These are phyloP conservation scores for Solanum chiquidenum DNA, from an alignment of 257 asterid genomes.

Conservation along the genomic window DNA sequence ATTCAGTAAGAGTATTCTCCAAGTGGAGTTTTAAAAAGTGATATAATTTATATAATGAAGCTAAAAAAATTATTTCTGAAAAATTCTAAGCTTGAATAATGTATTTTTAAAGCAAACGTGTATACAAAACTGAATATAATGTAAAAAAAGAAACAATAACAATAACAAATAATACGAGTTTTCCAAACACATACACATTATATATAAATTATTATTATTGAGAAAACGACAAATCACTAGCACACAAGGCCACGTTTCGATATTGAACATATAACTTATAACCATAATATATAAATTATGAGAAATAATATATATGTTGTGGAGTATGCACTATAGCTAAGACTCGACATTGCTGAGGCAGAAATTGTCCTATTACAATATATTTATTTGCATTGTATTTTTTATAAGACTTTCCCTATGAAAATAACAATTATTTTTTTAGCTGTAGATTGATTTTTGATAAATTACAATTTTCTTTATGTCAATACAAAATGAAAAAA, in stretches of 20 bases:
- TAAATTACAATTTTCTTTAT: no score
- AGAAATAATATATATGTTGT: not conserved
- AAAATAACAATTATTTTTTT: not conserved
- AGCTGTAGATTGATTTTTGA: not conserved
- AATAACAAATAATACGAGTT: not conserved
- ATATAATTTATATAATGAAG: not conserved
- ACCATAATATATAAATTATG: not conserved
- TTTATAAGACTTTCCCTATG: not conserved
- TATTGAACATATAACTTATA: not conserved
- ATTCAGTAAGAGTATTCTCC: no score
- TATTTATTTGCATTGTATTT: not conserved
- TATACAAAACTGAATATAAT: not conserved
- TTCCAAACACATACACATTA: not conserved
- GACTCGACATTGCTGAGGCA: not conserved
- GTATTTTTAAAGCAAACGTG: not conserved
- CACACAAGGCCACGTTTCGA: not conserved
- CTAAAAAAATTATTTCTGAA: no score
- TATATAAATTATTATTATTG: not conserved
- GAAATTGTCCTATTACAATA: not conserved
- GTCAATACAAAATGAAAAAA: no score
- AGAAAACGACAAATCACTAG: not conserved
- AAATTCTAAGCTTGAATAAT: rapidly evolving
- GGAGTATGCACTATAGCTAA: not conserved
- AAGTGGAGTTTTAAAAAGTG: not conserved
- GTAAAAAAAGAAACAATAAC: no score